Evolutionary conservation across 768 basidiomycete species (phyloP).

Genomic region (Amyloporia xantha): DNA sequence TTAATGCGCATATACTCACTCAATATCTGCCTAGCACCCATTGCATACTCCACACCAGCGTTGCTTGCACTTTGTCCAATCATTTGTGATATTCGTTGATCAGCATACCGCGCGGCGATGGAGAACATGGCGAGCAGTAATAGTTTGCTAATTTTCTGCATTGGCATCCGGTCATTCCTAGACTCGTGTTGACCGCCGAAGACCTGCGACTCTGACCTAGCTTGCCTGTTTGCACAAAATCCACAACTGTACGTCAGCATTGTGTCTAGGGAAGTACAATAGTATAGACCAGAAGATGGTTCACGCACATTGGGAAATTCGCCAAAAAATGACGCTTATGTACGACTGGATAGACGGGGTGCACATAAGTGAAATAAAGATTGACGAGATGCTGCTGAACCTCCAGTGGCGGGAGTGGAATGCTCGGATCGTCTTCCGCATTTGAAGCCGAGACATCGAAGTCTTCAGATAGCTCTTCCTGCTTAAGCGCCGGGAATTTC

Average conservation of each 20-base stretch:
- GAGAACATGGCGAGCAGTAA: slow-evolving; percentile 78
- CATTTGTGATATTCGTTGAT: slow-evolving; percentile 36
- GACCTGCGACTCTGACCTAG: not conserved
- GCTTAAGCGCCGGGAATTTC: slow-evolving; percentile 4
- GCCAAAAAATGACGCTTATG: slow-evolving; percentile 63
- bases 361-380: slow-evolving; percentile 78
- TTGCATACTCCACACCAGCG: slow-evolving; percentile 57
- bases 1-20: slow-evolving; percentile 40
- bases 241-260: too few relatives aligned
- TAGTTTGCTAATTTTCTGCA: slow-evolving; percentile 55
- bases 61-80: slow-evolving; percentile 53
- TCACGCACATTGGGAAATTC: slow-evolving; percentile 34
- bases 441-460: not conserved
- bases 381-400: slow-evolving; percentile 64
- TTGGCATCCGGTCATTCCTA: slow-evolving; percentile 43
- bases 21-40: slow-evolving; percentile 54
- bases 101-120: slow-evolving; percentile 66
- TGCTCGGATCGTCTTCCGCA: not conserved
- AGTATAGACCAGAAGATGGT: too few relatives aligned
- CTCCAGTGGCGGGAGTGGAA: slow-evolving; percentile 47
- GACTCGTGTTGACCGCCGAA: not conserved
- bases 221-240: too few relatives aligned
- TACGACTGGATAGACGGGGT: slow-evolving; percentile 79
- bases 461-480: not conserved
- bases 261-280: too few relatives aligned